A percentile compares a stretch with the other conserved stretches of the same genome.
These are phyloP conservation scores for Colletotrichum sp. DNA, from an alignment of 2,329 filamentous ascomycete species.

Conservation along the genomic window DNA sequence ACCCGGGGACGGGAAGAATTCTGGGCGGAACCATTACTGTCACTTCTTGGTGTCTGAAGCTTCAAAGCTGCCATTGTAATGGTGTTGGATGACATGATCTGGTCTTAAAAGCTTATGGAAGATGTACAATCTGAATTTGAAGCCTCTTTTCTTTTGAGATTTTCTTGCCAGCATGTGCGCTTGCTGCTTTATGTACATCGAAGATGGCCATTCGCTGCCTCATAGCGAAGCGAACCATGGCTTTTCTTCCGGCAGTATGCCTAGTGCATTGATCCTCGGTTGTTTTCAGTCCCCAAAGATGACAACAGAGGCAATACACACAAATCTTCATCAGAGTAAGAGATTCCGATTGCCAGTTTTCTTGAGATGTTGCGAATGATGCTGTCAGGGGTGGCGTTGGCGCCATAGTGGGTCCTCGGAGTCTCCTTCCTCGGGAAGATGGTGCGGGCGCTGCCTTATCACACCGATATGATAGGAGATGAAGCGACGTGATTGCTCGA, in stretches of 20 bases:
- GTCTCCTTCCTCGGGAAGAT: background rate
- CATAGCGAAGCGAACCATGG: background rate
- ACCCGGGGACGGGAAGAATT: background rate
- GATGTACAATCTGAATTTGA: background rate
- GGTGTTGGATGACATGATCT: background rate
- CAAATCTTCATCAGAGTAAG: background rate
- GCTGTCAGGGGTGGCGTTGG: background rate
- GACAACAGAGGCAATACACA: background rate
- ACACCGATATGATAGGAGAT: background rate
- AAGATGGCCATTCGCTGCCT: background rate
- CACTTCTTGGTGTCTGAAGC: background rate
- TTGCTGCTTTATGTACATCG: background rate
- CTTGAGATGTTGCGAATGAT: background rate
- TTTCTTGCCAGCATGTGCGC: background rate
- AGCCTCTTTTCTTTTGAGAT: background rate
- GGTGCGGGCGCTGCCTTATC: background rate
- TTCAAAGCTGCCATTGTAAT: background rate
- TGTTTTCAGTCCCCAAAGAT: too few relatives aligned
- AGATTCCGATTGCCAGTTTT: background rate
- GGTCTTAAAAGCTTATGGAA: background rate
- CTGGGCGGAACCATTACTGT: background rate
- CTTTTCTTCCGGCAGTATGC: background rate
- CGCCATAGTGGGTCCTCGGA: background rate
- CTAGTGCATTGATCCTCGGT: background rate
- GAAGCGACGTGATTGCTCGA: background rate